phyloP scores from a whole-genome alignment of 768 basidiomycete genomes.

The Cantharellus cinnabarinus region DNA sequence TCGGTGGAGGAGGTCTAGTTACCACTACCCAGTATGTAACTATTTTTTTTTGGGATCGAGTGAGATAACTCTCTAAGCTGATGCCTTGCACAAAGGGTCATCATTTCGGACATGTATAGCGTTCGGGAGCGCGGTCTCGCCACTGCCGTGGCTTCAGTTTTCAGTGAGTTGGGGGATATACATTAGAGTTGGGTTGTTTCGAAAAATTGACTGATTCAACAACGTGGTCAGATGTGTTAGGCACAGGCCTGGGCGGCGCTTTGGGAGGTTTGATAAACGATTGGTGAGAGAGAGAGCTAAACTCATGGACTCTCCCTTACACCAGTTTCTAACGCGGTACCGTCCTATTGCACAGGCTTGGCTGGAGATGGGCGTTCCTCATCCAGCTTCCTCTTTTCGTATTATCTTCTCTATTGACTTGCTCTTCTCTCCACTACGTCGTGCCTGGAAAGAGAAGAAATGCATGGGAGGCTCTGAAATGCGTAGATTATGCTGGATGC shows the following conservation, averaged over 20 bases:
- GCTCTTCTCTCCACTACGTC: slow-evolving; percentile 39
- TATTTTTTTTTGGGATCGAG: too few species aligned
- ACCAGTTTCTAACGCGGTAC: not conserved
- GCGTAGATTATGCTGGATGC: slow-evolving; percentile 63
- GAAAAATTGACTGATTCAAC: not conserved
- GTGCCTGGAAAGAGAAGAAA: slow-evolving; percentile 50
- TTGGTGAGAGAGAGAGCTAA: slow-evolving; percentile 22
- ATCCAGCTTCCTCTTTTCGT: slow-evolving; percentile 23
- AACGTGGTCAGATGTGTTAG: slow-evolving; percentile 25
- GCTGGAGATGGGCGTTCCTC: slow-evolving; percentile 70
- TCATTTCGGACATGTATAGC: slow-evolving; percentile 64
- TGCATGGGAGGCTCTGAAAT: slow-evolving; percentile 42
- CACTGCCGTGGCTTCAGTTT: slow-evolving; percentile 53
- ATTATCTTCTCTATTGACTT: slow-evolving; percentile 36
- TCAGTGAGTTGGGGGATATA: slow-evolving; percentile 25
- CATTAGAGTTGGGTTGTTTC: not conserved
- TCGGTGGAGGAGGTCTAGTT: slow-evolving; percentile 60
- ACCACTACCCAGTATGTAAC: slow-evolving; percentile 45
- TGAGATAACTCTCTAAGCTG: not conserved
- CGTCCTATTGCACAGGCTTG: slow-evolving; percentile 27
- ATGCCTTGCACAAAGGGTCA: slow-evolving; percentile 27
- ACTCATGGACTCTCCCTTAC: not conserved
- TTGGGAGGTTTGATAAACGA: slow-evolving; percentile 53
- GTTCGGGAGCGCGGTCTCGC: slow-evolving; percentile 48
- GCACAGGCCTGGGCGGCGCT: slow-evolving; percentile 61